These are phyloP conservation scores for Zymoseptoria brevis DNA, from an alignment of 2,329 filamentous ascomycete species.

Conservation along the genomic window DNA sequence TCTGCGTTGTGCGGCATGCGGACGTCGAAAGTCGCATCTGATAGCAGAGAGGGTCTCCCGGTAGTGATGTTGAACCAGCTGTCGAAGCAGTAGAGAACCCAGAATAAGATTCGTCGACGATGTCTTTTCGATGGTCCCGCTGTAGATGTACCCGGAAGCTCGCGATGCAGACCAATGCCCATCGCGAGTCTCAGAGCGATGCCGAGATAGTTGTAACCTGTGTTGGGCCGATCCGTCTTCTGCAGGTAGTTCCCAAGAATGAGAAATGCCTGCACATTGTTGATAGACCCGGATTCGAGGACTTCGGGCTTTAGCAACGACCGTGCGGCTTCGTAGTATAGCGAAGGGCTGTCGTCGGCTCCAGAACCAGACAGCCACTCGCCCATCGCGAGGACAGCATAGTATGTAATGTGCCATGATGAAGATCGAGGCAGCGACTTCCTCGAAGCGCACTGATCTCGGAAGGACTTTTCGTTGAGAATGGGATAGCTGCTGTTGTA, in stretches of 20 bases:
- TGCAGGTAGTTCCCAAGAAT: conserved; percentile 42
- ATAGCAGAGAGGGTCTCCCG: conserved; percentile 21
- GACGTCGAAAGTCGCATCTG: conserved; percentile 9
- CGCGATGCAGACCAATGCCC: conserved; percentile 44
- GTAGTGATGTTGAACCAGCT: conserved; percentile 28
- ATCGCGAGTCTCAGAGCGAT: conserved; percentile 45
- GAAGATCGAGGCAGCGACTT: conserved; percentile 21
- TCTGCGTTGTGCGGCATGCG: conserved; percentile 10
- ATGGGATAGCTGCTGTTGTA: conserved; percentile 15
- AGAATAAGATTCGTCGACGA: conserved; percentile 14
- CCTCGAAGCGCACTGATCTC: conserved; percentile 28
- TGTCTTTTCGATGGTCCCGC: conserved; percentile 3
- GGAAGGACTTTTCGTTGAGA: conserved; percentile 9
- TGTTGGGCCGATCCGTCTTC: conserved; percentile 45
- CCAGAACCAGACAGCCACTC: conserved; percentile 7
- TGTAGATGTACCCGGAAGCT: conserved; percentile 26
- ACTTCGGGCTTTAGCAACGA: conserved; percentile 39
- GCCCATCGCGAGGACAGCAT: conserved; percentile 13
- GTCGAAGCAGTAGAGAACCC: conserved; percentile 28
- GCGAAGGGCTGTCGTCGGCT: conserved; percentile 4
- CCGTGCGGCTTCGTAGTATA: conserved; percentile 18
- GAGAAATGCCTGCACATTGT: conserved; percentile 12
- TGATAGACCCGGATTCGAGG: conserved; percentile 34
- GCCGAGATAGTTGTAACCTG: conserved; percentile 46
- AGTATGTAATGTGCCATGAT: conserved; percentile 11